Conservation (phyloP, 805 yeast genomes). For the Starmera quercuum region DNA sequence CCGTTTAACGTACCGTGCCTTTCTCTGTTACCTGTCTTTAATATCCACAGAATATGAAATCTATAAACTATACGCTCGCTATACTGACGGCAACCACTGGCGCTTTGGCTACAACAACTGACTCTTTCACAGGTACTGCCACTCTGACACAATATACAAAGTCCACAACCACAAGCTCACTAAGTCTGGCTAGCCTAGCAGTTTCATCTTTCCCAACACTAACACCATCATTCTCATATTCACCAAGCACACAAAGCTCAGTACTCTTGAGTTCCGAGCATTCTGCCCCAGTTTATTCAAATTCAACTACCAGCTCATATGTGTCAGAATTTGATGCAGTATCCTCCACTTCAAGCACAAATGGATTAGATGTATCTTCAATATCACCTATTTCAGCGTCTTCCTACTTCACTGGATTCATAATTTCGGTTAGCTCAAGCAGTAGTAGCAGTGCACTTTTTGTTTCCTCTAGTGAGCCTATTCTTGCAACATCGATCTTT, state of each 20-base stretch:
- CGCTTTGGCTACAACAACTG: constrained; percentile 15
- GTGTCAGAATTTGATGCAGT: background rate
- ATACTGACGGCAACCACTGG: background rate
- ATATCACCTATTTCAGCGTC: background rate
- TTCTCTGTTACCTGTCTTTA: too few species aligned
- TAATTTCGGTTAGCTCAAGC: background rate
- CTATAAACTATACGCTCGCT: background rate
- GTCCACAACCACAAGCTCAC: constrained; percentile 3
- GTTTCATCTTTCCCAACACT: background rate
- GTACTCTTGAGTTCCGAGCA: background rate
- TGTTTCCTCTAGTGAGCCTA: background rate
- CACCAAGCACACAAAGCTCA: background rate
- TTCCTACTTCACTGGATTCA: background rate
- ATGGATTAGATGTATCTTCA: background rate
- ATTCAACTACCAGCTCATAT: background rate
- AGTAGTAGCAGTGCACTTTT: background rate
- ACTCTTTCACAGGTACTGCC: constrained; percentile 15
- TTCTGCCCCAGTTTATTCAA: background rate
- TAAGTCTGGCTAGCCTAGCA: background rate
- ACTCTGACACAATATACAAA: constrained; percentile 7
- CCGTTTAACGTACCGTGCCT: too few species aligned
- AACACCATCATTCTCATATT: background rate
- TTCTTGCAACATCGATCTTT: background rate
- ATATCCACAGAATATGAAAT: too few species aligned
- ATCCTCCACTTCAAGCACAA: background rate